Base-by-base conservation (phyloP, 1,284 basidiomycete genomes). In the Cutaneotrichosporon cutaneum region DNA sequence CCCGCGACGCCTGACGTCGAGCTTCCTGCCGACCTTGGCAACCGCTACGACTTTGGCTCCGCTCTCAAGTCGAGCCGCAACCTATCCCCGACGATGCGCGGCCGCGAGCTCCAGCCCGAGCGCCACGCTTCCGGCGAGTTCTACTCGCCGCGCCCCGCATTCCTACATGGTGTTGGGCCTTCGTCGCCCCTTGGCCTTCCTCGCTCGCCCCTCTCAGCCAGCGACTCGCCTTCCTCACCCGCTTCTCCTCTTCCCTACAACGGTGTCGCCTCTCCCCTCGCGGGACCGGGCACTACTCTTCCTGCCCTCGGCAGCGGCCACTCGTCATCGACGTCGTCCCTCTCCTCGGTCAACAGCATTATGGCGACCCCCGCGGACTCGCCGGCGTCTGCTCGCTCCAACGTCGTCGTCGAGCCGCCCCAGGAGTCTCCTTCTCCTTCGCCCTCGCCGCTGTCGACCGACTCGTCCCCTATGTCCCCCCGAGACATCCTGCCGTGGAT, bases 1-100 rank as follows among this genome's bases (percentile, higher is more conserved):
- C 30, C 52, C 47, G 32, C 50, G 42, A 14, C 42, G n/a, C 27
- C 33, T 21, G 10, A 36, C 27, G 55, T 54, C 7, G 62, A 44
- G 60, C 65, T 59, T 52, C 68, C 64, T 47, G 64, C 48, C 32
- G 27, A 55, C 24, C 44, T 57, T 9, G 44, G 75, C 21, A 75
- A 71, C 30, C 68, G 79, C 54, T 85, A 85, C 74, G 83, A 84
- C 71, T 84, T 84, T 71, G 80, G 81, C 44, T 72, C 79, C 7
- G 81, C 82, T 10, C 74, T 84, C 60, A 82, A 82, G 68, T 75
- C 68, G 21, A 54, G 73, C 70, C 56, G 71, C 51, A 64, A 68
- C n/a, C 36, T 55, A 2, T 77, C 74, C 33, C 57, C 63, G 14
- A 39, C 59, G 11, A 24, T 45, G 11, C 54, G 54, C 26, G 33